Conservation (phyloP, 1,284 basidiomycete species). For the Tilletia indica region DNA sequence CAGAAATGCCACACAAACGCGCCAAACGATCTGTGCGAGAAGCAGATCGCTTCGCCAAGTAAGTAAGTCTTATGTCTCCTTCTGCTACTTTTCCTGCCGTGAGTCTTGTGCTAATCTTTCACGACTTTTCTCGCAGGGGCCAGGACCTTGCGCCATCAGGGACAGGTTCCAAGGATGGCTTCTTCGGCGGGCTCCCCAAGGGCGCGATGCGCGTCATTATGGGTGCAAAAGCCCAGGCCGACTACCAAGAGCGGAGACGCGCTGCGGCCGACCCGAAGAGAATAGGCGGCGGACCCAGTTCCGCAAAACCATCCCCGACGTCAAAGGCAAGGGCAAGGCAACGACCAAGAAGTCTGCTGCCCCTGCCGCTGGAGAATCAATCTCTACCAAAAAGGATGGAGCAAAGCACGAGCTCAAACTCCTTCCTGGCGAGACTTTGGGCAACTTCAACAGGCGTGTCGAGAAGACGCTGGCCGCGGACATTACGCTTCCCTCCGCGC, state of each 20-base stretch:
- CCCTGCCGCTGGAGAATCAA: neutral
- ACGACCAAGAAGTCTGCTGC: neutral
- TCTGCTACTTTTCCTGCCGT: neutral
- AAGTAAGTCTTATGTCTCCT: neutral
- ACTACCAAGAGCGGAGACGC: neutral
- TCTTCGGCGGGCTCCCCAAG: neutral
- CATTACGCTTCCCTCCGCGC: conserved; percentile 6
- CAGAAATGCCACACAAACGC: conserved; percentile 13
- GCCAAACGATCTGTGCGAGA: conserved; percentile 11
- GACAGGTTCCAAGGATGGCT: neutral
- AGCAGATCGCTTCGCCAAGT: conserved; percentile 14
- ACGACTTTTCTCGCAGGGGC: neutral
- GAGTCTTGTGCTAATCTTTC: neutral
- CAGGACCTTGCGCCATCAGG: neutral
- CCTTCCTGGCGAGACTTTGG: conserved; percentile 10
- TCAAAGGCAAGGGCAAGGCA: neutral
- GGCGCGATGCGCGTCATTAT: conserved; percentile 15
- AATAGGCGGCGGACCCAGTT: neutral
- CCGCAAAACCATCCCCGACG: neutral
- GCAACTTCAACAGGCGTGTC: conserved; percentile 14
- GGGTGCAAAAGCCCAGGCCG: neutral
- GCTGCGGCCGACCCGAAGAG: neutral
- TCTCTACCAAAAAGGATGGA: neutral
- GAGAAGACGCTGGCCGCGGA: conserved; percentile 9
- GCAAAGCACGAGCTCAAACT: neutral